Percentiles rank a stretch among this genome's conserved stretches.
phyloP scores from a whole-genome alignment of 2,329 filamentous ascomycete genomes.

The Hypoxylon sp. region DNA sequence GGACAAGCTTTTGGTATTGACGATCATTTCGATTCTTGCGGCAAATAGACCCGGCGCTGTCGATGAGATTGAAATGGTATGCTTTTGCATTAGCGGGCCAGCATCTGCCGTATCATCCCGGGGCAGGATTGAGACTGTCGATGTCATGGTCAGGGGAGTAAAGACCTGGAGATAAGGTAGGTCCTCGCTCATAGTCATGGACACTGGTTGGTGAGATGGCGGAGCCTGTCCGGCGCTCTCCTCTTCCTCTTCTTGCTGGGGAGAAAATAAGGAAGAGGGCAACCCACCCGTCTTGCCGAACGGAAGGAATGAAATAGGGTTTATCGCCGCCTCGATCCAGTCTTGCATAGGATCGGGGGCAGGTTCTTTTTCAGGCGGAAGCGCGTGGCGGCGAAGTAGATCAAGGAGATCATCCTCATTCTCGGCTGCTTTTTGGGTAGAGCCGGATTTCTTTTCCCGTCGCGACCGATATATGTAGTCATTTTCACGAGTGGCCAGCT shows the following conservation, averaged over 20 bases:
- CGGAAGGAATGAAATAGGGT: conserved; percentile 61
- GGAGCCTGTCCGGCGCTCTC: conserved; percentile 50
- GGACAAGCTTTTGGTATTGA: conserved; percentile 60
- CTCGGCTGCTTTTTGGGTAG: conserved; percentile 40
- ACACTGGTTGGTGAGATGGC: conserved; percentile 70
- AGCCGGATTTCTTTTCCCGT: conserved; percentile 41
- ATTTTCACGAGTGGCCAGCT: conserved; percentile 64
- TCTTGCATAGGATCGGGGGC: conserved; percentile 47
- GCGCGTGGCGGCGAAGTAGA: conserved; percentile 52
- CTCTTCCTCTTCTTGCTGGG: conserved; percentile 35
- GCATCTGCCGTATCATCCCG: conserved; percentile 35
- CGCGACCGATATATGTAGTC: conserved; percentile 58
- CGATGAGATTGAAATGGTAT: conserved; percentile 62
- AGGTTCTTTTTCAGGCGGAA: conserved; percentile 48
- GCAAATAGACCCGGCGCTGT: conserved; percentile 63
- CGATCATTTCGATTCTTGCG: conserved; percentile 64
- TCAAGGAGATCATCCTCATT: conserved; percentile 52
- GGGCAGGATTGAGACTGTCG: conserved; percentile 58
- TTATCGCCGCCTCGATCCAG: conserved; percentile 58
- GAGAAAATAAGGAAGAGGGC: conserved; percentile 38
- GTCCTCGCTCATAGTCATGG: conserved; percentile 69
- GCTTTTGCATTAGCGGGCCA: conserved; percentile 57
- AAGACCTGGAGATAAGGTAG: conserved; percentile 76
- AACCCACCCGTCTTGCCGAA: conserved; percentile 52
- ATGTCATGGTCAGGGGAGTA: conserved; percentile 70